These are phyloP conservation scores for Saturnispora zaruensis DNA, from an alignment of 805 yeast species.

Conservation along the genomic window DNA sequence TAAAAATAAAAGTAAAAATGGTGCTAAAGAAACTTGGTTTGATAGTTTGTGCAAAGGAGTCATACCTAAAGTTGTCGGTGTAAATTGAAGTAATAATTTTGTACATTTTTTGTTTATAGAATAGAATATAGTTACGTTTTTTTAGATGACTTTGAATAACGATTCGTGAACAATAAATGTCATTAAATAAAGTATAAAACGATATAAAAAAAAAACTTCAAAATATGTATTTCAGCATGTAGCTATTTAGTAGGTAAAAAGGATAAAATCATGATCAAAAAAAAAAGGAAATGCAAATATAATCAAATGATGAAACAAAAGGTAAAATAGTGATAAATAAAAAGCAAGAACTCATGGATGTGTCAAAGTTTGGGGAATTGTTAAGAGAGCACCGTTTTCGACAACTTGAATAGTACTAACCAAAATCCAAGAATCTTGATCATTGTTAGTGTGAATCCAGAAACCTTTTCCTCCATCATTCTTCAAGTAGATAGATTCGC, in stretches of 20 bases:
- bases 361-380: slow-evolving; percentile 30
- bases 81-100: slow-evolving; percentile 7
- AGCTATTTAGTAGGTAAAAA: not conserved
- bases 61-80: slow-evolving; percentile 15
- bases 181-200: not conserved
- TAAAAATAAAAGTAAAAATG: slow-evolving; percentile 22
- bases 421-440: slow-evolving; percentile 29
- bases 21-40: slow-evolving; percentile 39
- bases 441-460: slow-evolving; percentile 23
- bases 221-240: not conserved
- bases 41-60: slow-evolving; percentile 33
- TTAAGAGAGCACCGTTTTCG: slow-evolving; percentile 39
- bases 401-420: slow-evolving; percentile 31
- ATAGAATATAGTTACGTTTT: not conserved
- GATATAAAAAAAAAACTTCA: not conserved
- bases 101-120: slow-evolving; percentile 4
- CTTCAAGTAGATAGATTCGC: slow-evolving; percentile 30
- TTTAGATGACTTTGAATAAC: not conserved
- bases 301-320: not conserved
- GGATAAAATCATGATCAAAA: not conserved
- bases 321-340: not conserved
- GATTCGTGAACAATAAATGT: not conserved
- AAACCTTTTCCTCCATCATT: slow-evolving; percentile 15
- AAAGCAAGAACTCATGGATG: slow-evolving; percentile 27
- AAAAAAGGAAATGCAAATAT: not conserved